A percentile compares a stretch with the other conserved stretches of the same genome.
phyloP scores from a whole-genome alignment of 306 rosid species.

The Cicer cuneatum region DNA sequence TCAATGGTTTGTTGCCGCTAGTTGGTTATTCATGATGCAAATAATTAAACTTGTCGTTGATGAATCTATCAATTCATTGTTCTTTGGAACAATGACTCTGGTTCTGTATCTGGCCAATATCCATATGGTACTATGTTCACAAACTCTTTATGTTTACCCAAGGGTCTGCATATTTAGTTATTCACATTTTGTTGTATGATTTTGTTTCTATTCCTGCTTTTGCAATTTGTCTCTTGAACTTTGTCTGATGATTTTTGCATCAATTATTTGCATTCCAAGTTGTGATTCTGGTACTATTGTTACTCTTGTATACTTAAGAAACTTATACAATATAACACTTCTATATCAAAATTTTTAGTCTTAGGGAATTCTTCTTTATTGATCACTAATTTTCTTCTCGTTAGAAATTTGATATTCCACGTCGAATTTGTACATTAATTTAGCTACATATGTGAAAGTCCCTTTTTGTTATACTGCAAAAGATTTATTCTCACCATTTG shows the following conservation, averaged over 20 bases:
- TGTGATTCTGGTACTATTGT: background rate
- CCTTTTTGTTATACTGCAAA: background rate
- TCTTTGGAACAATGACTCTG: background rate
- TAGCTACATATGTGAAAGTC: background rate
- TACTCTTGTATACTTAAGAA: background rate
- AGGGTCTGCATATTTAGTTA: background rate
- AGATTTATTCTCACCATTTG: constrained; percentile 15
- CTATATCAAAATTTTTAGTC: background rate
- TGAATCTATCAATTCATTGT: background rate
- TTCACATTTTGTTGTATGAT: background rate
- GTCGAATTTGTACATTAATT: background rate
- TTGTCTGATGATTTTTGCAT: background rate
- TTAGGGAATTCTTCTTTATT: background rate
- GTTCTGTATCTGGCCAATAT: too few species aligned
- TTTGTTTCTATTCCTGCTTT: background rate
- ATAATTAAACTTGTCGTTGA: background rate
- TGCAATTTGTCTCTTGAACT: background rate
- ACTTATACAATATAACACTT: background rate
- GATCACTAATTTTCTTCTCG: constrained; percentile 5
- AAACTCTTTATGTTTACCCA: background rate
- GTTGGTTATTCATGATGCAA: background rate
- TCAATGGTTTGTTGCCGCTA: background rate
- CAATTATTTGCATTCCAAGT: background rate
- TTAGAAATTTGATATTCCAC: background rate
- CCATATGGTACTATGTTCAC: too few species aligned